Evolutionary conservation across 2,329 filamentous ascomycete species (phyloP).

Genomic region (Phialophora macrospora): DNA sequence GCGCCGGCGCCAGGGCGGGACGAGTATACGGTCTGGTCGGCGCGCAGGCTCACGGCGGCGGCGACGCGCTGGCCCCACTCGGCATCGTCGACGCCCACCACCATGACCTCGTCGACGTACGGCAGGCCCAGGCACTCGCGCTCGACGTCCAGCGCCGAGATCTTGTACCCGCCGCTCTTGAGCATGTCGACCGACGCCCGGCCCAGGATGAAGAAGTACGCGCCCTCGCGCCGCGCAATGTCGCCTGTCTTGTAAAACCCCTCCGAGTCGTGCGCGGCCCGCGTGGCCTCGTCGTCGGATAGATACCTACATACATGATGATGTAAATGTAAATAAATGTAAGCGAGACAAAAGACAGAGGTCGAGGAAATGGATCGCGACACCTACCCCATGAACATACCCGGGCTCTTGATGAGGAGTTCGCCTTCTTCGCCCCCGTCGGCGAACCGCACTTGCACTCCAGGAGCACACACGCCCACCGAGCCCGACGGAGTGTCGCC

Average conservation of each 20-base stretch:
- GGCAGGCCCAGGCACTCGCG: conserved; percentile 52
- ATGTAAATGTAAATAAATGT: too few species aligned
- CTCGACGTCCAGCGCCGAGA: conserved; percentile 56
- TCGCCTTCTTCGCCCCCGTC: too few species aligned
- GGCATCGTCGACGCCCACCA: conserved; percentile 54
- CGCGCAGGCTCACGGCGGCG: conserved; percentile 44
- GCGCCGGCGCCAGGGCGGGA: not conserved
- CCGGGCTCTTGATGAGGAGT: too few species aligned
- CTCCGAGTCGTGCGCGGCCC: too few species aligned
- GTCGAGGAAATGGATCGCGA: too few species aligned
- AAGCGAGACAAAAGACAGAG: too few species aligned
- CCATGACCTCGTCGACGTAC: conserved; percentile 54
- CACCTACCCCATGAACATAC: too few species aligned
- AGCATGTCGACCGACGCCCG: conserved; percentile 43
- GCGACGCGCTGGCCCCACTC: conserved; percentile 56
- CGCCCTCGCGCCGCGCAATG: conserved; percentile 33
- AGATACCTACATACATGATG: too few species aligned
- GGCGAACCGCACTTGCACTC: too few species aligned
- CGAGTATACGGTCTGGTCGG: not conserved
- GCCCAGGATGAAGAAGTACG: conserved; percentile 53
- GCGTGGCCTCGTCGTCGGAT: too few species aligned
- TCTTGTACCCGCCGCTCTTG: conserved; percentile 49
- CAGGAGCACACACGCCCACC: too few species aligned
- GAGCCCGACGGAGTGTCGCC: not conserved
- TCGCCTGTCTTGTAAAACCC: conserved; percentile 45